phyloP scores from a whole-genome alignment of 2,329 filamentous ascomycete species.

The Pseudogymnoascus sp. region DNA sequence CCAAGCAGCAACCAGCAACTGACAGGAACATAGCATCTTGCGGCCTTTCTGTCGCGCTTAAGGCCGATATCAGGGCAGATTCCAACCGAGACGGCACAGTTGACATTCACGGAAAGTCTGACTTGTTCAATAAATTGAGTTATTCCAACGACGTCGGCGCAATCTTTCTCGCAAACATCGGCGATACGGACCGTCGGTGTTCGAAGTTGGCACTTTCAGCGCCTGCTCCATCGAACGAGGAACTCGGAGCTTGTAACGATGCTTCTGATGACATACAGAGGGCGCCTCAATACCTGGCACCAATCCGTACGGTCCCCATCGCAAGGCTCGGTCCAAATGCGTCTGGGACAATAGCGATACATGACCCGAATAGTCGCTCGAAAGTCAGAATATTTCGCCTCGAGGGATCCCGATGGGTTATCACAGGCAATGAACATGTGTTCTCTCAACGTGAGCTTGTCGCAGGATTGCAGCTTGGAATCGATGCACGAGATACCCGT shows the following conservation, averaged over 20 bases:
- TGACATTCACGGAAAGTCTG: constrained; percentile 18
- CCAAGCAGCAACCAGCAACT: neutral
- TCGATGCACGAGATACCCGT: neutral
- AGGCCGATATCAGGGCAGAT: constrained; percentile 28
- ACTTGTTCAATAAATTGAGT: constrained; percentile 20
- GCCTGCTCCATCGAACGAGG: constrained; percentile 19
- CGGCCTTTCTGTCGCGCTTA: neutral
- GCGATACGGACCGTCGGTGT: constrained; percentile 28
- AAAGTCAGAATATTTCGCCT: neutral
- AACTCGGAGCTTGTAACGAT: constrained; percentile 30
- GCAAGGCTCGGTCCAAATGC: neutral
- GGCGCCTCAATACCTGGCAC: constrained; percentile 27
- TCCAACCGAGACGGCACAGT: constrained; percentile 32
- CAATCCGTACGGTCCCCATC: constrained; percentile 25
- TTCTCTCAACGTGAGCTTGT: neutral
- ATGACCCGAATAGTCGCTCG: neutral
- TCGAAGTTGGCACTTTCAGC: constrained; percentile 12
- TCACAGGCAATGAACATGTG: neutral
- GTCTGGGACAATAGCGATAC: neutral
- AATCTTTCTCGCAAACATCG: constrained; percentile 33
- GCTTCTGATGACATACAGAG: constrained; percentile 29
- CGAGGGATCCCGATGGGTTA: neutral
- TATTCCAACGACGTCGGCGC: constrained; percentile 26
- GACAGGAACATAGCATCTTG: neutral
- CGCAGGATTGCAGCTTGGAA: neutral